Evolutionary conservation across 345 rosid species (phyloP).

Genomic region (Populus tremula): DNA sequence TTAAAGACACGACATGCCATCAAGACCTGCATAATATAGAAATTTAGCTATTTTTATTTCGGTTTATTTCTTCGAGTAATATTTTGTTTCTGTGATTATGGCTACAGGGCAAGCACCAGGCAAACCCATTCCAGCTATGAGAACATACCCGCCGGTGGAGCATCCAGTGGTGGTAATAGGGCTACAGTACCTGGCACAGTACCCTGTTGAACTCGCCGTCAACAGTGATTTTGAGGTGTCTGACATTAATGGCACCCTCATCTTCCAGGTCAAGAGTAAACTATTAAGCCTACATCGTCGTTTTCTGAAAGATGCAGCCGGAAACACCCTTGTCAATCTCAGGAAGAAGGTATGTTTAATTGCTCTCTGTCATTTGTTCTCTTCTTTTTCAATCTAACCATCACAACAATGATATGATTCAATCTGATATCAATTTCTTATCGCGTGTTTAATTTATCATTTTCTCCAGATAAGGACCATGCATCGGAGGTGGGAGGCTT

Average conservation of each 20-base stretch:
- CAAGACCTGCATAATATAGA: neutral
- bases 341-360: conserved; percentile 32
- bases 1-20: no score
- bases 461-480: conserved; percentile 27
- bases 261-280: conserved; percentile 34
- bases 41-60: neutral
- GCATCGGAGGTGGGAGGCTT: conserved; percentile 41
- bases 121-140: conserved; percentile 21
- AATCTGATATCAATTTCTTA: no score
- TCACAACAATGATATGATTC: no score
- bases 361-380: no score
- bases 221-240: conserved; percentile 20
- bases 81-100: neutral
- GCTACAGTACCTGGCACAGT: conserved; percentile 26
- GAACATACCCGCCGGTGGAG: neutral
- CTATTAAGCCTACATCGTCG: conserved; percentile 31
- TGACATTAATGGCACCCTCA: conserved; percentile 26
- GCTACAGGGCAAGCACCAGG: neutral
- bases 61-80: neutral
- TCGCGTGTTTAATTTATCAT: no score
- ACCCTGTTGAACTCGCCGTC: conserved; percentile 24
- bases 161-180: conserved; percentile 31
- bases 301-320: conserved; percentile 28
- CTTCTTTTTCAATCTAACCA: no score
- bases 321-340: conserved; percentile 32